Evolutionary conservation across 2,329 filamentous ascomycete species (phyloP).

Genomic region (Whalleya microplaca): DNA sequence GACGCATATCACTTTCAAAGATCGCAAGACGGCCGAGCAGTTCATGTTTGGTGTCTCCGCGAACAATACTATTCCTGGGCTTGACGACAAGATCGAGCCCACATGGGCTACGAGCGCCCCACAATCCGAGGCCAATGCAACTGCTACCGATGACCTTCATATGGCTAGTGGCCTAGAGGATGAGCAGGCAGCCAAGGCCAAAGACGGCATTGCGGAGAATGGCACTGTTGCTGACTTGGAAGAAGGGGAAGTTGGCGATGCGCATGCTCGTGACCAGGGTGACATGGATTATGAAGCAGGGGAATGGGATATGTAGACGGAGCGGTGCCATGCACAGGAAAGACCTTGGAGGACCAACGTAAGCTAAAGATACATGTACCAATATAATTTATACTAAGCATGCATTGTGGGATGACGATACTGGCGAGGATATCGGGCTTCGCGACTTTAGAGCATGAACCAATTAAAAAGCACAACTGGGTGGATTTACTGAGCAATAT

Average conservation of each 20-base stretch:
- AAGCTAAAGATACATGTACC: background rate
- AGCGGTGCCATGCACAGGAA: background rate
- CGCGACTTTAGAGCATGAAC: background rate
- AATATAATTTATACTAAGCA: background rate
- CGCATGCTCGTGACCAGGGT: constrained; percentile 29
- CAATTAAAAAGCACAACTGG: background rate
- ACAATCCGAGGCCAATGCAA: constrained; percentile 19
- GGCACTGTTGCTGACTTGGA: constrained; percentile 26
- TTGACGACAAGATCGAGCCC: constrained; percentile 66
- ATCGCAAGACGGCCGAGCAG: constrained; percentile 72
- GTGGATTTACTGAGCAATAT: background rate
- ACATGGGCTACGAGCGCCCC: constrained; percentile 58
- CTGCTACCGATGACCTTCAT: constrained; percentile 22
- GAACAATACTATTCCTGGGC: constrained; percentile 61
- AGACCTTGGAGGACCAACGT: background rate
- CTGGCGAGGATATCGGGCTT: background rate
- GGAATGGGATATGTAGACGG: constrained; percentile 21
- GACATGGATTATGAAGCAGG: constrained; percentile 41
- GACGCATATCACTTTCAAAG: constrained; percentile 65
- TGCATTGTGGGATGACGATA: background rate
- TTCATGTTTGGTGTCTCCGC: constrained; percentile 60
- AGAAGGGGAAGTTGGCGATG: constrained; percentile 33
- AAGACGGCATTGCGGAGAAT: constrained; percentile 22
- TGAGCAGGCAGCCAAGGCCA: constrained; percentile 26
- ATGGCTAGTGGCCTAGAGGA: constrained; percentile 29